Conservation (phyloP, 2,329 filamentous ascomycete species). For the Curvularia verruculosa region DNA sequence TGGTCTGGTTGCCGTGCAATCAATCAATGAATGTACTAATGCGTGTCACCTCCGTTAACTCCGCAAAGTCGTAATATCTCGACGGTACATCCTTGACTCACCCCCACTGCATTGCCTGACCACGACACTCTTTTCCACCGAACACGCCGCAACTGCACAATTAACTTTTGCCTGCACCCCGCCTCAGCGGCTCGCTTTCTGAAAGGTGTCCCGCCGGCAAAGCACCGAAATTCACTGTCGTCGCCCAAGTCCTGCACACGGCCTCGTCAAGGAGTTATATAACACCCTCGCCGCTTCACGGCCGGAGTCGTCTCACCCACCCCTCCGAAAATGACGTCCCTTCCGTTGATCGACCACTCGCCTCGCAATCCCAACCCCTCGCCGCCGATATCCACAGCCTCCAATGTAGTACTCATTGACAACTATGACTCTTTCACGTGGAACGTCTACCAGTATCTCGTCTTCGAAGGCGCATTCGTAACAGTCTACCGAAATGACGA, state of each 20-base stretch:
- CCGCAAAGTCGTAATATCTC: constrained; percentile 17
- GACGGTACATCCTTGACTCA: constrained; percentile 23
- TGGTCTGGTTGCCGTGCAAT: not conserved
- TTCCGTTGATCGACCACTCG: constrained; percentile 76
- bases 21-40: not conserved
- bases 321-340: constrained; percentile 49
- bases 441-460: constrained; percentile 98
- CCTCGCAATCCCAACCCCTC: constrained; percentile 81
- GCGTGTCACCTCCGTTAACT: constrained; percentile 22
- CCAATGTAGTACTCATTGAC: constrained; percentile 93
- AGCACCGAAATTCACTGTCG: not conserved
- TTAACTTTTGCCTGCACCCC: not conserved
- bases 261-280: constrained; percentile 1
- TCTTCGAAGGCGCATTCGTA: constrained; percentile 91
- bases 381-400: constrained; percentile 75
- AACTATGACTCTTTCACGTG: constrained; percentile 99
- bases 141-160: not conserved
- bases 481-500: constrained; percentile 93
- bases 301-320: not conserved
- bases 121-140: constrained; percentile 4
- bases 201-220: constrained; percentile 1
- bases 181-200: not conserved
- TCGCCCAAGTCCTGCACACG: constrained; percentile 1
- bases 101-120: constrained; percentile 10
- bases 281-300: not conserved